Evolutionary conservation across 2,329 filamentous ascomycete species (phyloP), one percentile per base, ranked within the genome.

Genomic region (Aureobasidium pullulans): DNA sequence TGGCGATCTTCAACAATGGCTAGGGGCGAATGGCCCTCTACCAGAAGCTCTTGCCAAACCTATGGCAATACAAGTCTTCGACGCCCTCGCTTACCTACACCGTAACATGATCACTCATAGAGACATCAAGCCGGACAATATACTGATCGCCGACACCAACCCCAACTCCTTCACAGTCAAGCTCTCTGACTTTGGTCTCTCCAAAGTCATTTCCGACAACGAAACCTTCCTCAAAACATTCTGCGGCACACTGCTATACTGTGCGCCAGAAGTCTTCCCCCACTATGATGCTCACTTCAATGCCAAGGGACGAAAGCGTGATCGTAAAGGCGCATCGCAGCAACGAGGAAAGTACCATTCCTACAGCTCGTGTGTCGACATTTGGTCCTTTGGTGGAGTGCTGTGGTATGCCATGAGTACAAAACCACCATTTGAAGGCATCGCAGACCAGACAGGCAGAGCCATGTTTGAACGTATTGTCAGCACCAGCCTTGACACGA

Each of bases 81-180:
- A 87, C 65, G 93, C 93, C 1, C 77, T 99, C 56, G 85, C 84
- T 32, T 96, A 99, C 71, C 79, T 99, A 8, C 94, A 99, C 72
- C 78, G 81, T 57, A 87, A 88, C 67, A 90, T 88, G 69, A 96
- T 99, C 66, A 97, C 93, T 0, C 94, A 99, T 74, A 88, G 94
- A n/a, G 94, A 99, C 72, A 91, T 99, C 69, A 99, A 99, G 71
- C 94, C 94, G 0, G 94, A 99, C 77, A 99, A 99, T 68, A 96
- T 99, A 62, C 79, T 99, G 42, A 89, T 97, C 65, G 80, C 85
- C 10, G 86, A 84, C 0, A 71, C 84, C 9, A 78, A 86, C 6
- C 91, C 92, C 0, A 49, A 67, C 4, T 64, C 66, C 43, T 83
- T 96, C 50, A 79, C 83, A 13, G 87, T 97, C 66, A 97, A 99